Evolutionary conservation across 2,329 filamentous ascomycete genomes (phyloP).

Genomic region (Aureobasidium subglaciale): DNA sequence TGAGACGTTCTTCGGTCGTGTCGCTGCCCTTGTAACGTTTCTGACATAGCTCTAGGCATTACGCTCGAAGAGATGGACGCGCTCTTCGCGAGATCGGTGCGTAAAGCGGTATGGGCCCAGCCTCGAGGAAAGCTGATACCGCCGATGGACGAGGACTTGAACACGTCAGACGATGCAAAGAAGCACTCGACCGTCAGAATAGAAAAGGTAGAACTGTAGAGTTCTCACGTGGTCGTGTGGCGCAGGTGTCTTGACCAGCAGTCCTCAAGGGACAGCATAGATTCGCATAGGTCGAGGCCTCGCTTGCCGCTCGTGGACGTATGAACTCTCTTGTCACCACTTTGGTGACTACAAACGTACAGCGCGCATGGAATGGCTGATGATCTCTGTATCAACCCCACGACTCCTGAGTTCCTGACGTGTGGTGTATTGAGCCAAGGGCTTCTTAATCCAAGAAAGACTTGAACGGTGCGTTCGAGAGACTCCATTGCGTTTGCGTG

Average conservation of each 20-base stretch:
- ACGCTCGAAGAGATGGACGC: slow-evolving; percentile 2
- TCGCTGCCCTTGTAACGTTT: no score
- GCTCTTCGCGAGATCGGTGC: neutral
- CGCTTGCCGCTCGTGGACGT: no score
- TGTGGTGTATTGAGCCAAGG: no score
- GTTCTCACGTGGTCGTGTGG: neutral
- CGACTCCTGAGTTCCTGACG: no score
- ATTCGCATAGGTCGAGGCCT: no score
- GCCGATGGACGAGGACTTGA: neutral
- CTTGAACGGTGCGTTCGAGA: no score
- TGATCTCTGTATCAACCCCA: no score
- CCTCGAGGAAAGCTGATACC: neutral
- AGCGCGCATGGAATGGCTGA: no score
- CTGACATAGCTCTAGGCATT: neutral
- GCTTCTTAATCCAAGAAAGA: no score
- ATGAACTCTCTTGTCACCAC: no score
- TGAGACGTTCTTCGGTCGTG: neutral
- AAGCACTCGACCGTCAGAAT: neutral
- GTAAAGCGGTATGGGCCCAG: neutral
- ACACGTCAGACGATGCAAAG: neutral
- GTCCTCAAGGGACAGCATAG: neutral
- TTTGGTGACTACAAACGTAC: no score
- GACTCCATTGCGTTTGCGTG: no score
- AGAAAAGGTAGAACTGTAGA: neutral
- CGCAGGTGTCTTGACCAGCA: neutral